Evolutionary conservation across 345 rosid species (phyloP), one percentile per base, ranked within the genome.

Genomic region (Salix purpurea): DNA sequence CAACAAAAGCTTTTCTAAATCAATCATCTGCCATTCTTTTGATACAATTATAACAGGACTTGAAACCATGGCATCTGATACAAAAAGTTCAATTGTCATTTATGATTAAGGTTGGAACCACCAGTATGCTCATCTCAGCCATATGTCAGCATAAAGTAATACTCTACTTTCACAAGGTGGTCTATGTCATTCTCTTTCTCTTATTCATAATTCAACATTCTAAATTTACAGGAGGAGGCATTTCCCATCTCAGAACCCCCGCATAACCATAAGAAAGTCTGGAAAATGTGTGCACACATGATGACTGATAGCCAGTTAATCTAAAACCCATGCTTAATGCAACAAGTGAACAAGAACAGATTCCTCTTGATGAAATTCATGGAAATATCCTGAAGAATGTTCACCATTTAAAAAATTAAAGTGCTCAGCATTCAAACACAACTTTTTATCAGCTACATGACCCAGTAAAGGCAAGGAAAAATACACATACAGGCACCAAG

Each of bases 401-500:
- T 21, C 10, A 10, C 39, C 19, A 5, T 30, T 66, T 6, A 2
- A 34, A 26, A 66, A 23, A 14, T 13, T 36, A 18, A 36, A 66
- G 19, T 34, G n/a, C 5, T 15, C 48, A n/a, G 2, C 28, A 19
- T 1, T 36, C 65, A 44, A 76, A 50, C 8, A 34, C 13, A 73
- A 21, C 1, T 48, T 36, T 44, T 30, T 21, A 74, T 52, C 50
- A 68, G 42, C 52, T 18, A 69, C 12, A 65, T 73, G 24, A 42
- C 18, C n/a, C 8, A 76, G 26, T 36, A 13, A 30, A 54, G 28
- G 6, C 1, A 54, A 11, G 69, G 10, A 23, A 58, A 26, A 52
- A 58, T 50, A 46, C 10, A 81, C 94, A 74, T 83, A 92, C 97
- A 0, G 89, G 90, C n/a, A 92, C 67, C 60, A 77, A 85, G 26